A percentile compares a stretch with the other conserved stretches of the same genome.
Evolutionary conservation across 2,329 filamentous ascomycete species (phyloP).

Genomic region (Colletotrichum agaves): DNA sequence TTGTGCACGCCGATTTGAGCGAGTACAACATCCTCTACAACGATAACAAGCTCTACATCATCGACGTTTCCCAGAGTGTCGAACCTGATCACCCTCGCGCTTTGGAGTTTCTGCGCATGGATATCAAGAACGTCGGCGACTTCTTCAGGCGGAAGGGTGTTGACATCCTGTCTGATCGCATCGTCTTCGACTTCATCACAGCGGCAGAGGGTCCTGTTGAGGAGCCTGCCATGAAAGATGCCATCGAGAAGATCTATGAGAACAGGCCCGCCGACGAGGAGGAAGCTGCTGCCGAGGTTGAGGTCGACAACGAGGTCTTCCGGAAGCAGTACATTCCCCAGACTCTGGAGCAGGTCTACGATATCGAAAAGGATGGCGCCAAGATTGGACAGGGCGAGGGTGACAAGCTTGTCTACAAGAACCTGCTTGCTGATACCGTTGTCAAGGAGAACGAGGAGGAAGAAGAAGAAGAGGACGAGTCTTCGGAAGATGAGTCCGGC

Average conservation of each 20-base stretch:
- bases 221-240: slow-evolving; percentile 68
- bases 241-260: slow-evolving; percentile 75
- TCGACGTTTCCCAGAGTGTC: slow-evolving; percentile 97
- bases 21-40: slow-evolving; percentile 98
- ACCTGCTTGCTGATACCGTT: slow-evolving; percentile 79
- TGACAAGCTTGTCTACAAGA: slow-evolving; percentile 84
- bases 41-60: slow-evolving; percentile 84
- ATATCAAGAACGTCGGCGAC: slow-evolving; percentile 95
- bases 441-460: slow-evolving; percentile 52
- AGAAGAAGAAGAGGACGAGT: slow-evolving; percentile 49
- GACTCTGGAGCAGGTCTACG: slow-evolving; percentile 94
- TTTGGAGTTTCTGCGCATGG: slow-evolving; percentile 95
- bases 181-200: slow-evolving; percentile 87
- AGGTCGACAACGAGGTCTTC: slow-evolving; percentile 92
- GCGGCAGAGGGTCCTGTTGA: slow-evolving; percentile 68
- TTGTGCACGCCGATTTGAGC: slow-evolving; percentile 96
- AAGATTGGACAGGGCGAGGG: slow-evolving; percentile 79
- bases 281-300: slow-evolving; percentile 65
- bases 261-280: slow-evolving; percentile 62
- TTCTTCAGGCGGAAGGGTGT: slow-evolving; percentile 92
- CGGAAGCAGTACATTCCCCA: slow-evolving; percentile 96
- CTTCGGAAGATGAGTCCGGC: slow-evolving; percentile 56
- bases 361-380: slow-evolving; percentile 90
- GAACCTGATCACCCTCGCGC: slow-evolving; percentile 95
- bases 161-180: slow-evolving; percentile 80